Percentiles rank a stretch among this genome's conserved stretches.
phyloP scores from a whole-genome alignment of 1,139 yeast genomes.

The Yamadazyma taylorii region DNA sequence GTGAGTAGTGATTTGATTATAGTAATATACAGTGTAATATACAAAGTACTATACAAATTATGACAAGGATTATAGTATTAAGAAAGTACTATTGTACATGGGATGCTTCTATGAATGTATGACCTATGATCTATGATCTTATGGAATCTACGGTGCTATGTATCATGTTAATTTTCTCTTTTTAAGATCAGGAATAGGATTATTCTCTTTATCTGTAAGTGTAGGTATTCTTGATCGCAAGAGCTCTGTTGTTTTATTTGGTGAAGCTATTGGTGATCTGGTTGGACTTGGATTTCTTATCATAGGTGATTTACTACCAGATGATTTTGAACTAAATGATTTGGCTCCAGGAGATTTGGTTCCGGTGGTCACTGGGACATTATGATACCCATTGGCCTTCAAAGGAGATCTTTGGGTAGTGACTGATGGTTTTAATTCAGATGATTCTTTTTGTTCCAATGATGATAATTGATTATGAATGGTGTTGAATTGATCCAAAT shows the following conservation, averaged over 20 bases:
- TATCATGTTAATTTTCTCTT: constrained; percentile 16
- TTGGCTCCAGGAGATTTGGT: constrained; percentile 2
- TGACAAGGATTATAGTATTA: no score
- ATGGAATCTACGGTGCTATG: no score
- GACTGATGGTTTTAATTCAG: no score
- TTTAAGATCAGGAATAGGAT: constrained; percentile 12
- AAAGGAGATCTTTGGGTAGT: constrained; percentile 9
- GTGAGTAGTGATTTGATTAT: no score
- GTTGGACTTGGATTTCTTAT: no score
- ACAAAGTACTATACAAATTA: no score
- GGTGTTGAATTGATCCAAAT: background rate
- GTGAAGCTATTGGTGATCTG: constrained; percentile 9
- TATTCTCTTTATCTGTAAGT: constrained; percentile 15
- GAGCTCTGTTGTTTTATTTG: constrained; percentile 3
- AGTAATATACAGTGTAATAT: no score
- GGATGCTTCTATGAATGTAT: no score
- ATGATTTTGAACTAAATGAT: constrained; percentile 4
- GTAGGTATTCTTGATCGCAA: constrained; percentile 10
- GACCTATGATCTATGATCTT: no score
- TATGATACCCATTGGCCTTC: background rate
- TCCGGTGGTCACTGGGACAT: background rate
- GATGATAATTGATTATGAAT: background rate
- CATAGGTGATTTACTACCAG: background rate
- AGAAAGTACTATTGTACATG: no score
- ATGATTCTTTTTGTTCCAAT: background rate